phyloP scores from a whole-genome alignment of 108 stramenopile genomes.

The Cyclotella baltica region DNA sequence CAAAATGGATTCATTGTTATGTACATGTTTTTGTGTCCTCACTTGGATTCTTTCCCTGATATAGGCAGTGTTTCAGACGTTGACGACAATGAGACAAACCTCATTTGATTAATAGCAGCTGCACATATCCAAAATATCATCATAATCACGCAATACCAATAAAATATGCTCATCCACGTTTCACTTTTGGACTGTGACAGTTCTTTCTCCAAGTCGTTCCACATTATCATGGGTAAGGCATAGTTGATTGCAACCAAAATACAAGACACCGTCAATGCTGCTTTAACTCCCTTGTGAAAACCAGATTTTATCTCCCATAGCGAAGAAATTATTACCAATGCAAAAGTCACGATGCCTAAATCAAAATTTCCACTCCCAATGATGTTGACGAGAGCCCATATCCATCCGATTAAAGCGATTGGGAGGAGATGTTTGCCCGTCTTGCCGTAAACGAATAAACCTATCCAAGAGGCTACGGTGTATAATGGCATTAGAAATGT shows the following conservation, averaged over 20 bases:
- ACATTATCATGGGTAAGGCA: constrained; percentile 38
- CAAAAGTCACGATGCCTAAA: constrained; percentile 45
- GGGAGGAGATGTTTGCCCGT: constrained; percentile 37
- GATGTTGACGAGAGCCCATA: constrained; percentile 44
- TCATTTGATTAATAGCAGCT: constrained; percentile 34
- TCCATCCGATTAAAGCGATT: constrained; percentile 34
- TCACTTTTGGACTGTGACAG: constrained; percentile 28
- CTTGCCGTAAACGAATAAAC: constrained; percentile 12
- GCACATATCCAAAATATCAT: constrained; percentile 39
- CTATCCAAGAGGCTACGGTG: constrained; percentile 33
- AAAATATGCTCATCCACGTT: constrained; percentile 44
- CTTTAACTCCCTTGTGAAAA: constrained; percentile 8
- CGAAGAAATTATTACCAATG: constrained; percentile 26
- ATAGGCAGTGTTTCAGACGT: not conserved
- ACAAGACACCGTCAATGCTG: constrained; percentile 17
- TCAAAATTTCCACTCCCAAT: constrained; percentile 30
- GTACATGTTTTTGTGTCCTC: not conserved
- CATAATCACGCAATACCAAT: constrained; percentile 41
- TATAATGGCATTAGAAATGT: constrained; percentile 48
- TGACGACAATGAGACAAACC: constrained; percentile 12
- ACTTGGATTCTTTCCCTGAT: not conserved
- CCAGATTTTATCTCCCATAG: constrained; percentile 28
- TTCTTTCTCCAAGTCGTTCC: constrained; percentile 29
- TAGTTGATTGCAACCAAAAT: constrained; percentile 37
- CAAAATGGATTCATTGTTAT: not conserved